phyloP scores from a whole-genome alignment of 257 asterid genomes.

The Scutellaria baicalensis region DNA sequence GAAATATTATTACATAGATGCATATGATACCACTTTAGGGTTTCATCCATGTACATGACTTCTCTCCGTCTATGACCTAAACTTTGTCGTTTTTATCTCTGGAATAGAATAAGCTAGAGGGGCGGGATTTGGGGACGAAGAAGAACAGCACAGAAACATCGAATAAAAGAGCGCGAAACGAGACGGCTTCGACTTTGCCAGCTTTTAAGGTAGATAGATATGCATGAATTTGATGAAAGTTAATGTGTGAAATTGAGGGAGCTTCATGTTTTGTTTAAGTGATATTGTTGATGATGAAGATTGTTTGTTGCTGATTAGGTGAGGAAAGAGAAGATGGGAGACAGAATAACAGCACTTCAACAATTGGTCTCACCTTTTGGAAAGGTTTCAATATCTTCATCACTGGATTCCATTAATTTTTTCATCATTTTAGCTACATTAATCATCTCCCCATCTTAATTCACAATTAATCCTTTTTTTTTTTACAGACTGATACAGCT shows the following conservation, averaged over 20 bases:
- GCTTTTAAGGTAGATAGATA: conserved; percentile 91
- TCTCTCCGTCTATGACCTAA: neutral
- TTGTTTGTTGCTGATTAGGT: conserved; percentile 43
- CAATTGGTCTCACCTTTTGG: conserved; percentile 97
- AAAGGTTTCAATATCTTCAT: conserved; percentile 44
- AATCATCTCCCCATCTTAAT: neutral
- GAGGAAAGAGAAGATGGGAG: conserved; percentile 97
- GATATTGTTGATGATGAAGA: conserved; percentile 15
- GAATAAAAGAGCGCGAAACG: conserved; percentile 54
- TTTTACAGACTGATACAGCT: conserved; percentile 87
- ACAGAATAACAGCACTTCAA: conserved; percentile 94
- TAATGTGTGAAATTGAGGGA: conserved; percentile 7
- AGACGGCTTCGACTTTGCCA: conserved; percentile 55
- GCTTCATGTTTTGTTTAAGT: conserved; percentile 6
- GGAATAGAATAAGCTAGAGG: conserved; percentile 29
- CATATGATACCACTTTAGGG: conserved; percentile 9
- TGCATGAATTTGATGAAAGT: neutral
- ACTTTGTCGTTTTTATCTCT: neutral
- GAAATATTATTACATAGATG: neutral
- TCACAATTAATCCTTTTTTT: neutral
- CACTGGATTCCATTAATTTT: conserved; percentile 24
- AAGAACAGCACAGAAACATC: conserved; percentile 39
- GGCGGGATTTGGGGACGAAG: conserved; percentile 32
- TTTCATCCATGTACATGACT: neutral
- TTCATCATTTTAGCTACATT: neutral